Conservation (phyloP, 345 rosid species). For the Dovyalis caffra region DNA sequence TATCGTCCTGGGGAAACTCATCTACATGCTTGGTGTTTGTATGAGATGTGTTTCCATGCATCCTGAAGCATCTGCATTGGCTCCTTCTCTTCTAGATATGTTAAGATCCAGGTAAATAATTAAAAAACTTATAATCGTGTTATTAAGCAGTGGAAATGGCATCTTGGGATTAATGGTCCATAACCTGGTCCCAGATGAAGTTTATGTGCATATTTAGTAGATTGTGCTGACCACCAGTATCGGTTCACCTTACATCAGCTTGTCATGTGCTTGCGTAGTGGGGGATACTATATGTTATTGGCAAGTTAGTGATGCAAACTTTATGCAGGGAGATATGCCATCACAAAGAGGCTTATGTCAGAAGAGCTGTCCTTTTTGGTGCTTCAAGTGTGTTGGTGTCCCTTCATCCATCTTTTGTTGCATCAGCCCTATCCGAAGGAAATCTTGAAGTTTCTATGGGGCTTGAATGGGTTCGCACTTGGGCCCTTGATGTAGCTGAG, state of each 20-base stretch:
- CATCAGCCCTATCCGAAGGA: conserved; percentile 72
- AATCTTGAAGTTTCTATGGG: conserved; percentile 65
- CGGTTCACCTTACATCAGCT: neutral
- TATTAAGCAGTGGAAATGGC: neutral
- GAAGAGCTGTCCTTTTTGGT: conserved; percentile 85
- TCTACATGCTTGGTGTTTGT: conserved; percentile 90
- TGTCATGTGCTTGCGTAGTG: neutral
- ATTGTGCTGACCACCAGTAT: neutral
- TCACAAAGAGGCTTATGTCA: conserved; percentile 89
- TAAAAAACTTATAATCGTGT: neutral
- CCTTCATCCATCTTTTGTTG: conserved; percentile 82
- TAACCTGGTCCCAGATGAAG: neutral
- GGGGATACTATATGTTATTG: neutral
- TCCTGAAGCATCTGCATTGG: conserved; percentile 88
- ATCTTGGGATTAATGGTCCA: neutral
- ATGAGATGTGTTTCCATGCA: conserved; percentile 88
- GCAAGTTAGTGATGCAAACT: neutral
- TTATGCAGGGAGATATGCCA: conserved; percentile 72
- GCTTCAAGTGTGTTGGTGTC: conserved; percentile 75
- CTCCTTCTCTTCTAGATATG: conserved; percentile 77
- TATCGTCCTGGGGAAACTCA: conserved; percentile 89
- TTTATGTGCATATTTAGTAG: neutral
- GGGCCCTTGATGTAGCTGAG: conserved; percentile 76
- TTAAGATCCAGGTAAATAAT: conserved; percentile 66
- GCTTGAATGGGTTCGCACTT: conserved; percentile 87